A percentile compares a stretch with the other conserved stretches of the same genome.
phyloP scores from a whole-genome alignment of 495 filamentous ascomycete species.

The Trichoderma reesei region DNA sequence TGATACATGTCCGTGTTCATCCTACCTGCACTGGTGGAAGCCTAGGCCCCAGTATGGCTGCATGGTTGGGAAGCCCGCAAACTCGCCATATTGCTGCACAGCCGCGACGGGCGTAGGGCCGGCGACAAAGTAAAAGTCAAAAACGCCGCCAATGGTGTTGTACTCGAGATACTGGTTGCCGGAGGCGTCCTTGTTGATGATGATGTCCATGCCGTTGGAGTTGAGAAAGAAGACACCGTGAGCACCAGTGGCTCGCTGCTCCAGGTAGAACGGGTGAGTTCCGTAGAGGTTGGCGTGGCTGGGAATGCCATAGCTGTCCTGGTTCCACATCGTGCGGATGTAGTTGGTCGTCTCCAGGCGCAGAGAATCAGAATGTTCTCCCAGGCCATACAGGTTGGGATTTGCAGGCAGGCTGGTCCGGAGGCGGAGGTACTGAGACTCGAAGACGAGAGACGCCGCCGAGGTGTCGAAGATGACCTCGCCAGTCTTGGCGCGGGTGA shows the following conservation, averaged over 20 bases:
- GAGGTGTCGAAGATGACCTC: slow-evolving; percentile 78
- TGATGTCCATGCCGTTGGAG: slow-evolving; percentile 82
- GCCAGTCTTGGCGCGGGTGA: slow-evolving; percentile 48
- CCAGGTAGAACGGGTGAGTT: slow-evolving; percentile 76
- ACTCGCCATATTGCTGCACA: slow-evolving; percentile 60
- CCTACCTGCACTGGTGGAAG: slow-evolving; percentile 58
- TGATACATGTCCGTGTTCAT: background rate
- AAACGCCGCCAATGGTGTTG: slow-evolving; percentile 67
- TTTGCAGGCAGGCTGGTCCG: slow-evolving; percentile 55
- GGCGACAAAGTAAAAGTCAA: slow-evolving; percentile 79
- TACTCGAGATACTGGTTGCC: slow-evolving; percentile 72
- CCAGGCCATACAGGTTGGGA: slow-evolving; percentile 65
- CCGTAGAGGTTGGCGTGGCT: slow-evolving; percentile 65
- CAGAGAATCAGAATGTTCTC: slow-evolving; percentile 66
- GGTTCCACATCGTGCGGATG: slow-evolving; percentile 70
- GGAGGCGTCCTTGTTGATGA: slow-evolving; percentile 54
- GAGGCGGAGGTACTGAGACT: slow-evolving; percentile 65
- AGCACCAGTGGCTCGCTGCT: slow-evolving; percentile 58
- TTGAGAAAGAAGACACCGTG: slow-evolving; percentile 80
- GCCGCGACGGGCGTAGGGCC: slow-evolving; percentile 66
- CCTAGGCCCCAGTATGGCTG: slow-evolving; percentile 82
- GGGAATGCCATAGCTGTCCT: slow-evolving; percentile 53
- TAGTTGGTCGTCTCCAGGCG: slow-evolving; percentile 64
- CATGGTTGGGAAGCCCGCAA: slow-evolving; percentile 63
- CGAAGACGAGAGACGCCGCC: slow-evolving; percentile 59